These are phyloP conservation scores for Vicia sativa DNA, from an alignment of 306 rosid species.

Conservation along the genomic window DNA sequence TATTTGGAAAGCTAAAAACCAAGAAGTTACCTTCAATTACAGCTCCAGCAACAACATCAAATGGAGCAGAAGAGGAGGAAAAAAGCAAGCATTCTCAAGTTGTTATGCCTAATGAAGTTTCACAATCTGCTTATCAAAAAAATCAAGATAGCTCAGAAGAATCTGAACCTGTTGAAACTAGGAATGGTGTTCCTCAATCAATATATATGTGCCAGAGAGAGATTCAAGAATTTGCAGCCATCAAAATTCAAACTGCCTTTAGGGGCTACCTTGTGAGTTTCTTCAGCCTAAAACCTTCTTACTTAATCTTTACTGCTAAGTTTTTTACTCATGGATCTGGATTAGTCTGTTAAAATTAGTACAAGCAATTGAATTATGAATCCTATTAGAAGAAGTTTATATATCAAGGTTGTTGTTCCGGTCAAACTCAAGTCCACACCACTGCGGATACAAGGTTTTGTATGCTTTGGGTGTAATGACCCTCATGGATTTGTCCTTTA, in stretches of 20 bases:
- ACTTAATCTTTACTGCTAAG: conserved; percentile 9
- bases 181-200: conserved; percentile 37
- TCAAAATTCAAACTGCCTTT: conserved; percentile 77
- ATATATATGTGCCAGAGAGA: conserved; percentile 40
- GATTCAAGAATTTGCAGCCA: conserved; percentile 58
- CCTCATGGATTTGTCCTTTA: too few relatives aligned
- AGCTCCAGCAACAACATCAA: conserved; percentile 45
- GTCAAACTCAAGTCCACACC: too few relatives aligned
- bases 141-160: conserved; percentile 32
- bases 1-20: conserved; percentile 63
- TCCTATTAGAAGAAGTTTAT: neutral
- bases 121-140: conserved; percentile 33
- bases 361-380: conserved; percentile 8
- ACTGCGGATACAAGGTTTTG: too few relatives aligned
- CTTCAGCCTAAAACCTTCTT: conserved; percentile 27
- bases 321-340: conserved; percentile 1
- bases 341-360: neutral
- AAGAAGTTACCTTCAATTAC: conserved; percentile 61
- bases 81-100: conserved; percentile 58
- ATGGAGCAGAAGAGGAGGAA: conserved; percentile 52
- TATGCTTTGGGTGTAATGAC: too few relatives aligned
- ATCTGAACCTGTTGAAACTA: conserved; percentile 32
- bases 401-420: neutral
- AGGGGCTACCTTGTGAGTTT: conserved; percentile 86
- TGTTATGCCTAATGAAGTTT: conserved; percentile 47